These are phyloP conservation scores for Sisymbrium altissimum DNA, from an alignment of 345 rosid species.

Conservation along the genomic window DNA sequence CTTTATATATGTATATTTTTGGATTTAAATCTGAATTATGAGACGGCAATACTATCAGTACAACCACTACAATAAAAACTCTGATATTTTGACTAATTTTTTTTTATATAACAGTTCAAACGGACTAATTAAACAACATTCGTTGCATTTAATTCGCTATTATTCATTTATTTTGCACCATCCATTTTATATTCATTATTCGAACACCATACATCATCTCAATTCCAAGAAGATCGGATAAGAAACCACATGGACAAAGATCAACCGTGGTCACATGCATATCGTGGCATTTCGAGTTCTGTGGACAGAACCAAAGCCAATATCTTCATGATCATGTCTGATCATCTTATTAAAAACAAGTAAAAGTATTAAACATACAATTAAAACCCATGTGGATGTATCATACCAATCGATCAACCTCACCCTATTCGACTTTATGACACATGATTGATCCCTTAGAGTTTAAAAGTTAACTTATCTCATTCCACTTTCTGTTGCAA, in stretches of 20 bases:
- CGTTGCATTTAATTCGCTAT: neutral
- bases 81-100: no score
- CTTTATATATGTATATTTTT: no score
- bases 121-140: no score
- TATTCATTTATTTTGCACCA: neutral
- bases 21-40: no score
- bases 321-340: slow-evolving; percentile 27
- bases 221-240: slow-evolving; percentile 21
- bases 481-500: neutral
- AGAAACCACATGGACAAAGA: slow-evolving; percentile 32
- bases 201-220: neutral
- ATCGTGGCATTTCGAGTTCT: slow-evolving; percentile 8
- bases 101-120: no score
- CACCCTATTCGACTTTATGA: neutral
- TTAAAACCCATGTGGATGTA: slow-evolving; percentile 23
- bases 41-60: no score
- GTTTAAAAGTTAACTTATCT: neutral
- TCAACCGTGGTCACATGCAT: slow-evolving; percentile 28
- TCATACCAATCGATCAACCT: slow-evolving; percentile 7
- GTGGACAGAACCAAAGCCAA: slow-evolving; percentile 31
- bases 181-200: neutral
- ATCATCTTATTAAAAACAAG: neutral
- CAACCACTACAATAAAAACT: no score
- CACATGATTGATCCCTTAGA: neutral
- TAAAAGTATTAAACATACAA: neutral